A percentile compares a stretch with the other conserved stretches of the same genome.
Evolutionary conservation across 768 basidiomycete genomes (phyloP).

Genomic region (Mycena galopus): DNA sequence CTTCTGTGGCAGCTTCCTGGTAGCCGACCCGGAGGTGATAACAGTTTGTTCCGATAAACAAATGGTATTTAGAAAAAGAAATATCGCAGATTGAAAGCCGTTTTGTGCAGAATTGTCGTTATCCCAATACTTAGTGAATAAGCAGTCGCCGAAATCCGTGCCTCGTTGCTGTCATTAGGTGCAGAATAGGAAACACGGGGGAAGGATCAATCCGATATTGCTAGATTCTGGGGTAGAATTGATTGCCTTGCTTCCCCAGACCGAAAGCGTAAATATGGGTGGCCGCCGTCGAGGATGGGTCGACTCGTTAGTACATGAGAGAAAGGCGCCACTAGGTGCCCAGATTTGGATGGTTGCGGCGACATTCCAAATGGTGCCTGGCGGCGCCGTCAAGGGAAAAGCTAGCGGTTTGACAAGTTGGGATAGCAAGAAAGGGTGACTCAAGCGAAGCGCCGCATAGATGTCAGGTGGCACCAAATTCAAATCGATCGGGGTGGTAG

Average conservation of each 20-base stretch:
- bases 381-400: background rate
- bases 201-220: background rate
- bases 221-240: background rate
- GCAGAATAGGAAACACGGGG: background rate
- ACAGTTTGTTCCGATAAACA: background rate
- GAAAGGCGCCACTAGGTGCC: conserved; percentile 7
- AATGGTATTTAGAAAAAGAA: background rate
- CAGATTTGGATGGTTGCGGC: background rate
- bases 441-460: background rate
- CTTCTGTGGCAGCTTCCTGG: background rate
- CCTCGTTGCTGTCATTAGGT: background rate
- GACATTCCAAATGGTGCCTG: conserved; percentile 2
- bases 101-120: background rate
- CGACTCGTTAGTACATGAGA: background rate
- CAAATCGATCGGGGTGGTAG: background rate
- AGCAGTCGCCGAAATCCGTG: background rate
- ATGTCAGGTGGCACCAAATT: background rate
- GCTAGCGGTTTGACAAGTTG: background rate
- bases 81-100: background rate
- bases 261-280: background rate
- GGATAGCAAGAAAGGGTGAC: background rate
- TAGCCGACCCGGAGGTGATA: conserved; percentile 10
- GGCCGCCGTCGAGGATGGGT: background rate
- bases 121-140: too few relatives aligned
- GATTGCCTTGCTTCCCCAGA: background rate